Percentiles rank a stretch among this genome's conserved stretches.
Evolutionary conservation across 2,329 filamentous ascomycete genomes (phyloP).

Genomic region (Aspergillus brasiliensis): DNA sequence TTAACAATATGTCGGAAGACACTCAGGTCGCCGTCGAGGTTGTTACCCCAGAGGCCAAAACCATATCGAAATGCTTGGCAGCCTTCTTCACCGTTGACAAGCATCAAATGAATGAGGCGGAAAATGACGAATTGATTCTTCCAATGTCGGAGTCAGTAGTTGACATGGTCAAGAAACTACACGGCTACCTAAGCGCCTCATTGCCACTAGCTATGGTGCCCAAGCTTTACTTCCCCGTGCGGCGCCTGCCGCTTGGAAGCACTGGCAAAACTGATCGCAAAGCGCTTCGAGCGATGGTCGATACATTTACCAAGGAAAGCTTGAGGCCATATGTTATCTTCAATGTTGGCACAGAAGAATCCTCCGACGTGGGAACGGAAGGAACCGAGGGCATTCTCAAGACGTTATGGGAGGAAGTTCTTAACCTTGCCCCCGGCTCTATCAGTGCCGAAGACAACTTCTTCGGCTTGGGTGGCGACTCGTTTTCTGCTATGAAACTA

Average conservation of each 20-base stretch:
- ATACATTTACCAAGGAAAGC: conserved; percentile 36
- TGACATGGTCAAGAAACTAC: conserved; percentile 28
- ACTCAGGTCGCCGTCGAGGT: conserved; percentile 50
- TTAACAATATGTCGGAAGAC: conserved; percentile 36
- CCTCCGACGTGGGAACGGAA: conserved; percentile 29
- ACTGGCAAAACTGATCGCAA: conserved; percentile 49
- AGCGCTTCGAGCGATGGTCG: conserved; percentile 39
- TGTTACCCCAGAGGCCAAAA: conserved; percentile 34
- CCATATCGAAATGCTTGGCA: conserved; percentile 34
- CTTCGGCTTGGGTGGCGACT: conserved; percentile 51
- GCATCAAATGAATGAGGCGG: background rate
- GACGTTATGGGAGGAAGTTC: conserved; percentile 42
- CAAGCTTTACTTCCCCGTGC: conserved; percentile 46
- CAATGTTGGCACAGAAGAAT: conserved; percentile 19
- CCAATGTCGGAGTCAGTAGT: conserved; percentile 28
- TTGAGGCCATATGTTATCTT: conserved; percentile 35
- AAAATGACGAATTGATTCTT: conserved; percentile 21
- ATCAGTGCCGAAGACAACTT: conserved; percentile 50
- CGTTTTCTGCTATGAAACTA: conserved; percentile 51
- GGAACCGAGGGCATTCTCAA: conserved; percentile 34
- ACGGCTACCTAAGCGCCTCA: conserved; percentile 26
- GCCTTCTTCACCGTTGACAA: conserved; percentile 37
- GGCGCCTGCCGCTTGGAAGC: conserved; percentile 43
- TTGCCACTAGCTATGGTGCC: conserved; percentile 50
- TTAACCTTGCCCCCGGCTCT: conserved; percentile 40